These are phyloP conservation scores for Tieghemiomyces parasiticus DNA, from an alignment of 192 early-diverging fungal species.

Conservation along the genomic window DNA sequence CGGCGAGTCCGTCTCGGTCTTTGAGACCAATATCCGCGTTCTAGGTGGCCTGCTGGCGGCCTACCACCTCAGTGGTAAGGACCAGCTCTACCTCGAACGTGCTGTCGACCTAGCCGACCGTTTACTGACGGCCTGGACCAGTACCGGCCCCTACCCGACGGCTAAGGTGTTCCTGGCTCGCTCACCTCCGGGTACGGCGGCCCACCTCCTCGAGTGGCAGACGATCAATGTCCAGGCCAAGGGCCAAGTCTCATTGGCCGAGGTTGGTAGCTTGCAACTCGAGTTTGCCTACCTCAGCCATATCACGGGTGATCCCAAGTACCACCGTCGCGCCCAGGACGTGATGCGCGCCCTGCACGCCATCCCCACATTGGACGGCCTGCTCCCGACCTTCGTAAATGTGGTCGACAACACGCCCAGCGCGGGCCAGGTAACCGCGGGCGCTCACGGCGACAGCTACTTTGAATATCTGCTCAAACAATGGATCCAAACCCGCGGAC, in stretches of 20 bases:
- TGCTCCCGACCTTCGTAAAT: slow-evolving; percentile 19
- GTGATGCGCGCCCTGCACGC: slow-evolving; percentile 29
- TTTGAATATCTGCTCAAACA: slow-evolving; percentile 91
- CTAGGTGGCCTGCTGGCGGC: slow-evolving; percentile 76
- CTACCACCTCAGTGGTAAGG: slow-evolving; percentile 45
- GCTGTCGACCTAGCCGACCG: slow-evolving; percentile 62
- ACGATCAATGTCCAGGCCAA: neutral
- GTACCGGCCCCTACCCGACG: neutral
- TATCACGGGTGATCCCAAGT: slow-evolving; percentile 59
- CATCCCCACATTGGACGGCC: slow-evolving; percentile 16
- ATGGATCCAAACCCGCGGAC: slow-evolving; percentile 43
- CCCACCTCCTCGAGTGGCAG: neutral
- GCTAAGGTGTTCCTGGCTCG: neutral
- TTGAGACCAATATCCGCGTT: slow-evolving; percentile 82
- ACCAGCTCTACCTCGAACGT: slow-evolving; percentile 46
- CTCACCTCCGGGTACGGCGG: neutral
- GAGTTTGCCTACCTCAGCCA: slow-evolving; percentile 81
- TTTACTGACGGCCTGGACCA: slow-evolving; percentile 43
- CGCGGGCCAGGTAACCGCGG: slow-evolving; percentile 34
- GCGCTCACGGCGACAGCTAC: slow-evolving; percentile 81
- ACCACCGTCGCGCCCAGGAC: slow-evolving; percentile 62
- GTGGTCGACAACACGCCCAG: slow-evolving; percentile 22
- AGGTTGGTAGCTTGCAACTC: slow-evolving; percentile 74
- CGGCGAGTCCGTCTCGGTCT: slow-evolving; percentile 49
- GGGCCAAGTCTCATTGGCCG: slow-evolving; percentile 29